Base-by-base conservation (phyloP, 75 land plant genomes). In the Cunninghamia lanceolata region DNA sequence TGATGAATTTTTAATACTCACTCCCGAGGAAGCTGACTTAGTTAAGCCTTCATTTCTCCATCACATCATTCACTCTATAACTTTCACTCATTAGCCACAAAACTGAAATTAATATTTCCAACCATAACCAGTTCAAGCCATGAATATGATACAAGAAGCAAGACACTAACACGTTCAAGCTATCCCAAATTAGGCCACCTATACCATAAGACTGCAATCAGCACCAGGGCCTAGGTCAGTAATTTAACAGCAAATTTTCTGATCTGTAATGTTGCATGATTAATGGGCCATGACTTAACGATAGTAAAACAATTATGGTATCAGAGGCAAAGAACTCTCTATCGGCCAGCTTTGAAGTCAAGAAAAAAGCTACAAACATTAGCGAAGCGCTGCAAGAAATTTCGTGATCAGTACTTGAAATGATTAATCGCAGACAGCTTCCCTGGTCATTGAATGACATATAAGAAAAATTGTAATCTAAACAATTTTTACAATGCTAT, bases 401-500 rank as follows among this genome's bases (percentile, higher is more conserved):
- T 79, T 21, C 46, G 9, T 79, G n/a, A 42, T 39, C 47, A 25
- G 46, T 17, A 19, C 3, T 9, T 79, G 43, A 43, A 80, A 80
- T 43, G n/a, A n/a, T 80, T n/a, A 45, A 40, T n/a, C 28, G 32
- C 47, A 45, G 47, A 80, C 13, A 80, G 47, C 82, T 80, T 42
- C 30, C 52, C 34, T 43, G 25, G 82, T 45, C 32, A 80, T 43
- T 28, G 32, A 80, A 80, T 47, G 21, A 40, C 82, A 42, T 2
- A 25, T n/a, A 28, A 43, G 30, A 80, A 28, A 45, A 13, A 80
- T 45, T 43, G 50, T 25, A n/a, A 45, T n/a, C 50, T 80, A 80
- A 28, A 80, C 34, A 80, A 80, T 11, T 80, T 43, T 43, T 39
- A 77, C 80, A 77, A 17, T 77, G 80, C 80, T 25, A 77, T 15